Evolutionary conservation across 805 yeast genomes (phyloP).

Genomic region (Blastobotrys muscicola): DNA sequence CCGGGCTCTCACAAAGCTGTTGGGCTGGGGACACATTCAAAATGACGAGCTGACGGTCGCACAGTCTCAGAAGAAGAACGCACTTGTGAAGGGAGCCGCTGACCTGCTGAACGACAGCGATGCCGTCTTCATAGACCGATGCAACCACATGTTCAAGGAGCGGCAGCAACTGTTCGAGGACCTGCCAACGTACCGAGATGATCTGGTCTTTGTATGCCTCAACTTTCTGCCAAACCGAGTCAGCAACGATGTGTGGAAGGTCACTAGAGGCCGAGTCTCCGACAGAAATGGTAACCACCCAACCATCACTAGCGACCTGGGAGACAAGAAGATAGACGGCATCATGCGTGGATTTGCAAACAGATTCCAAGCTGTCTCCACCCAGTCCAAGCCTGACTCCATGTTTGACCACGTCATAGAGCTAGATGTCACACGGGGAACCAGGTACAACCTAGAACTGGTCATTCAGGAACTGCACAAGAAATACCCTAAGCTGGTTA

Average conservation of each 20-base stretch:
- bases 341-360: constrained; percentile 69
- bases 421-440: constrained; percentile 41
- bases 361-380: constrained; percentile 54
- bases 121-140: constrained; percentile 70
- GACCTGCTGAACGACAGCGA: constrained; percentile 30
- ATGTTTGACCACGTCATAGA: constrained; percentile 58
- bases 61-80: constrained; percentile 4
- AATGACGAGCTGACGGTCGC: constrained; percentile 49
- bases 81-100: constrained; percentile 16
- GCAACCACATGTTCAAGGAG: constrained; percentile 67
- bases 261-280: constrained; percentile 52
- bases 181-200: constrained; percentile 1
- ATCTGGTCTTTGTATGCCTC: constrained; percentile 49
- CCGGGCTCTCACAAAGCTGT: constrained; percentile 45
- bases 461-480: constrained; percentile 34
- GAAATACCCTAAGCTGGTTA: constrained; percentile 37
- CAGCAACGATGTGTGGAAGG: constrained; percentile 33
- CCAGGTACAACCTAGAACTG: constrained; percentile 39
- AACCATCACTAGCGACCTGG: constrained; percentile 48
- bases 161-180: constrained; percentile 55
- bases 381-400: constrained; percentile 45
- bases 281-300: constrained; percentile 84
- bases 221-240: constrained; percentile 45
- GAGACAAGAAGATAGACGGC: constrained; percentile 40
- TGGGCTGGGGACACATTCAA: constrained; percentile 68